These are phyloP conservation scores for Taxillus chinensis DNA, from an alignment of 164 flowering plant species.

Conservation along the genomic window DNA sequence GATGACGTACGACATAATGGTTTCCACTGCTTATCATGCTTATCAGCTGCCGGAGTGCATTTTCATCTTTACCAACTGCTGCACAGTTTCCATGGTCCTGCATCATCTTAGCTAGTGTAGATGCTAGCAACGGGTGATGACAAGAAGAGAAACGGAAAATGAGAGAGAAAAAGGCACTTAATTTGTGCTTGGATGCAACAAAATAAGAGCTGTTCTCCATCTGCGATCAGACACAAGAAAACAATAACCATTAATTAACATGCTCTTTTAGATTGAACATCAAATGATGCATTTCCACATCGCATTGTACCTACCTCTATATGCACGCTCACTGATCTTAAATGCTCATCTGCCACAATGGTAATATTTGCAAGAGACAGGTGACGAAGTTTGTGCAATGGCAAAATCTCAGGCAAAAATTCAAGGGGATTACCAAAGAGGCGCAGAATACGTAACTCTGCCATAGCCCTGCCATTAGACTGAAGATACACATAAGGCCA, in stretches of 20 bases:
- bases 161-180: constrained; percentile 97
- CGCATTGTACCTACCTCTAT: constrained; percentile 60
- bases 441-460: constrained; percentile 76
- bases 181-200: constrained; percentile 80
- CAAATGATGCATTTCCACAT: too few species aligned
- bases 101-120: constrained; percentile 94
- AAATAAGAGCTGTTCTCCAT: constrained; percentile 88
- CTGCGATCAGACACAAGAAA: constrained; percentile 34
- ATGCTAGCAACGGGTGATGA: constrained; percentile 95
- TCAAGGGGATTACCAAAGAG: constrained; percentile 95
- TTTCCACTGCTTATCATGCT: constrained; percentile 98
- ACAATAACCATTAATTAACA: neutral
- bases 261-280: neutral
- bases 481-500: constrained; percentile 31
- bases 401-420: constrained; percentile 94
- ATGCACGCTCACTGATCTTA: constrained; percentile 73
- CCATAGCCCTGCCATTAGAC: constrained; percentile 84
- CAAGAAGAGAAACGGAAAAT: constrained; percentile 98
- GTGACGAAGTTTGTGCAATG: constrained; percentile 79
- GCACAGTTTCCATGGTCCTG: constrained; percentile 78
- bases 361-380: constrained; percentile 89
- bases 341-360: constrained; percentile 81
- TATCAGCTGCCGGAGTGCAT: constrained; percentile 95
- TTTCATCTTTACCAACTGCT: constrained; percentile 93
- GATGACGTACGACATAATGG: constrained; percentile 79